Percentiles rank a stretch among this genome's conserved stretches.
Conservation (phyloP, 495 filamentous ascomycete genomes). For the Penicillium riverlandense region DNA sequence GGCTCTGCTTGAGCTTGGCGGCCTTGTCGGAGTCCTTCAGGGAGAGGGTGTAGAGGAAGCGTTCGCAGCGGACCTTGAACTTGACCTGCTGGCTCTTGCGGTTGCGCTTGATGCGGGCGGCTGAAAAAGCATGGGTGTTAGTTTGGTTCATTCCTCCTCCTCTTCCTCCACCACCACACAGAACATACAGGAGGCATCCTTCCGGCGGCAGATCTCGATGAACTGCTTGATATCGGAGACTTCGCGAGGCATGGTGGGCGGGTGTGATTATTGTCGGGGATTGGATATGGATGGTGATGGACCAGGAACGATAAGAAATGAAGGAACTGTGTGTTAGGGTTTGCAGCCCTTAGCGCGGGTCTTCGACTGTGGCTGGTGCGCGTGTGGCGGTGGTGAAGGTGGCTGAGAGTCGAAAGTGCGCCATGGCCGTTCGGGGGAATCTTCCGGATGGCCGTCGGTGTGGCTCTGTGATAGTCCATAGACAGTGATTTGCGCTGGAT, state of each 20-base stretch:
- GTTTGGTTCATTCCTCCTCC: neutral
- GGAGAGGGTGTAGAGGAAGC: conserved; percentile 92
- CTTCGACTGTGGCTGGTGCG: too few relatives aligned
- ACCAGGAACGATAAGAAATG: conserved; percentile 9
- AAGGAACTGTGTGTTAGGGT: conserved; percentile 27
- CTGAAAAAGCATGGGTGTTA: conserved; percentile 34
- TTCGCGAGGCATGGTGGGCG: conserved; percentile 84
- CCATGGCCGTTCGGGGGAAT: too few relatives aligned
- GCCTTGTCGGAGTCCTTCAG: conserved; percentile 98
- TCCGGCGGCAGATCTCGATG: conserved; percentile 99
- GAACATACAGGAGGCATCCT: conserved; percentile 90
- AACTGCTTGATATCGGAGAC: conserved; percentile 99
- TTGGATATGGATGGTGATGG: conserved; percentile 3
- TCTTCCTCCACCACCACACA: neutral
- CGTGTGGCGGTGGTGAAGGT: too few relatives aligned
- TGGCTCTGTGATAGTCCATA: too few relatives aligned
- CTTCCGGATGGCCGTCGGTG: too few relatives aligned
- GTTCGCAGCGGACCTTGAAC: conserved; percentile 99
- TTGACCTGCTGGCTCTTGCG: conserved; percentile 82
- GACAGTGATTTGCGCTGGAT: too few relatives aligned
- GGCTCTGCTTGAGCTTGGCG: conserved; percentile 99
- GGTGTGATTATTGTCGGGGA: too few relatives aligned
- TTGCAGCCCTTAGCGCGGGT: neutral
- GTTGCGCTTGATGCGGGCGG: conserved; percentile 96
- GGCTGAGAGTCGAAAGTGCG: too few relatives aligned